Evolutionary conservation across 768 basidiomycete species (phyloP), one percentile per base, ranked within the genome.

Genomic region (Brasilioporus rufonigricans): DNA sequence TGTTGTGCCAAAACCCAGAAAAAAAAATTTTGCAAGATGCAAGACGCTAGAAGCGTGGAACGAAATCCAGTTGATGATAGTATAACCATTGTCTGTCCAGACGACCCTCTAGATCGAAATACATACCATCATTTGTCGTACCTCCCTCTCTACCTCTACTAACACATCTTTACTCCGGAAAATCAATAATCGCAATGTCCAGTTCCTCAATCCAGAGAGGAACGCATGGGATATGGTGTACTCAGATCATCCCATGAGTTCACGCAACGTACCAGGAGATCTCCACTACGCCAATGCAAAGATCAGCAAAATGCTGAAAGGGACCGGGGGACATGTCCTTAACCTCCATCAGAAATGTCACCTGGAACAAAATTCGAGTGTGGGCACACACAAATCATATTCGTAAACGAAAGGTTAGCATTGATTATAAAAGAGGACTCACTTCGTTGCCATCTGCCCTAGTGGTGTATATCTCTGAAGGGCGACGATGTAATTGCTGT

Each of bases 1-100:
- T 35, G 56, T 62, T 14, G 21, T 53, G 11, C 26, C 2, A 51
- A 36, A 51, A 51, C 32, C 32, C 46, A 35, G 32, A 47, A 13
- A 35, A 47, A 47, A 44, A 26, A 44, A 27, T 24, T 24, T 27
- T n/a, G n/a, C n/a, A n/a, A n/a, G n/a, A n/a, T n/a, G n/a, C n/a
- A n/a, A n/a, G n/a, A n/a, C n/a, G n/a, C n/a, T n/a, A n/a, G n/a
- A n/a, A n/a, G n/a, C n/a, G n/a, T n/a, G n/a, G n/a, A n/a, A n/a
- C n/a, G n/a, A n/a, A n/a, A n/a, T n/a, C n/a, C n/a, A n/a, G n/a
- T n/a, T n/a, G n/a, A n/a, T n/a, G n/a, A n/a, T n/a, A n/a, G n/a
- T n/a, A n/a, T n/a, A n/a, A n/a, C n/a, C n/a, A n/a, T n/a, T n/a
- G n/a, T n/a, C n/a, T n/a, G n/a, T n/a, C n/a, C n/a, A n/a, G n/a